Percentiles rank a stretch among this genome's conserved stretches.
phyloP scores from a whole-genome alignment of 768 basidiomycete genomes.

The Leucocoprinus sp. region DNA sequence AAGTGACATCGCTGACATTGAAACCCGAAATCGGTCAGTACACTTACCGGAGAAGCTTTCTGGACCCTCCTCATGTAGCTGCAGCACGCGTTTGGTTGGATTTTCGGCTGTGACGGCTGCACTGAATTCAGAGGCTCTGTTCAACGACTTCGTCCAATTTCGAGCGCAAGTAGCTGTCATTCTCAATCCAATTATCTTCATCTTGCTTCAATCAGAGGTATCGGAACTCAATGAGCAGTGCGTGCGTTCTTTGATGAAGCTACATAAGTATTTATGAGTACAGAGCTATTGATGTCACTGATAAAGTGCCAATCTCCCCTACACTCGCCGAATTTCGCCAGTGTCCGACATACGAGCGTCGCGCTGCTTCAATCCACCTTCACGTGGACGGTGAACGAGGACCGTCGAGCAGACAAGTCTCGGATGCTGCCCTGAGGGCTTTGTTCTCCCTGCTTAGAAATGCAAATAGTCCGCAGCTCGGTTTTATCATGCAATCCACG shows the following conservation, averaged over 20 bases:
- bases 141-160: slow-evolving; percentile 65
- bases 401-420: slow-evolving; percentile 65
- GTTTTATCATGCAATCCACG: slow-evolving; percentile 60
- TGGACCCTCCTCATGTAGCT: slow-evolving; percentile 8
- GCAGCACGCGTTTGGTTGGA: slow-evolving; percentile 77
- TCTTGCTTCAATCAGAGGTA: slow-evolving; percentile 56
- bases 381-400: slow-evolving; percentile 87
- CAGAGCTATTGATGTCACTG: slow-evolving; percentile 58
- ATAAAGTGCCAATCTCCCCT: slow-evolving; percentile 55
- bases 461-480: slow-evolving; percentile 69
- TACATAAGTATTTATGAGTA: slow-evolving; percentile 2
- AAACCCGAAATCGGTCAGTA: slow-evolving; percentile 64
- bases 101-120: slow-evolving; percentile 77
- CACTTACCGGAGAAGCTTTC: not conserved
- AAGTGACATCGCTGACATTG: slow-evolving; percentile 48
- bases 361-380: slow-evolving; percentile 83
- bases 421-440: slow-evolving; percentile 64
- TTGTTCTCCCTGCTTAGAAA: slow-evolving; percentile 67
- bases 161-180: slow-evolving; percentile 62
- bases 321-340: slow-evolving; percentile 82
- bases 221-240: slow-evolving; percentile 62
- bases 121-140: slow-evolving; percentile 78
- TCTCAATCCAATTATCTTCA: slow-evolving; percentile 61
- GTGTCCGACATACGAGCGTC: slow-evolving; percentile 68
- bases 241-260: slow-evolving; percentile 19